These are phyloP conservation scores for Perkinsus chesapeaki DNA, from an alignment of 169 alveolate species.

Conservation along the genomic window DNA sequence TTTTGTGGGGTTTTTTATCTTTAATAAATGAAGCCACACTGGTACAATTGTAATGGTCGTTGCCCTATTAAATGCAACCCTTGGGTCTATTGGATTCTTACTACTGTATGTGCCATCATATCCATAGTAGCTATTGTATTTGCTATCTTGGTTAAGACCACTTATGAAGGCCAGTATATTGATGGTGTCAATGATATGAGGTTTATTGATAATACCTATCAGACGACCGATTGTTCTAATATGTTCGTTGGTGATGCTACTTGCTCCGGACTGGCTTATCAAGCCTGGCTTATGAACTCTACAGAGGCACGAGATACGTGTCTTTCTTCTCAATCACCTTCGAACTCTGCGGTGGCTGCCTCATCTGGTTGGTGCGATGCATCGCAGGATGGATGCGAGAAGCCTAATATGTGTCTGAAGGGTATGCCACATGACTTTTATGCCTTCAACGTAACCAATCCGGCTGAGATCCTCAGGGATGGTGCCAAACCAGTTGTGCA, in stretches of 20 bases:
- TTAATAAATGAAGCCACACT: neutral
- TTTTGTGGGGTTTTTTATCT: neutral
- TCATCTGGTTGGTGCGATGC: neutral
- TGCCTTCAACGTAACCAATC: neutral
- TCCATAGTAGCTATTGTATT: neutral
- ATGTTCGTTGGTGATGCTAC: slow-evolving; percentile 1
- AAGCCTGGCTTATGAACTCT: neutral
- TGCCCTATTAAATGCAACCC: neutral
- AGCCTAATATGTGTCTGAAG: neutral
- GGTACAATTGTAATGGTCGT: neutral
- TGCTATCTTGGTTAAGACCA: neutral
- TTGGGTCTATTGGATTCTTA: neutral
- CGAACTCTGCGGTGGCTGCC: neutral
- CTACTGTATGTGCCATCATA: neutral
- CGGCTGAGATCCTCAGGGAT: neutral
- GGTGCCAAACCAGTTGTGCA: neutral
- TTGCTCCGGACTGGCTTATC: neutral
- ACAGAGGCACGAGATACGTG: neutral
- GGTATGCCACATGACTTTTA: neutral
- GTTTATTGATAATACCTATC: neutral
- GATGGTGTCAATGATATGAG: neutral
- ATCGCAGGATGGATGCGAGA: neutral
- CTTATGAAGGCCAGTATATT: neutral
- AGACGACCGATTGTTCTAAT: neutral
- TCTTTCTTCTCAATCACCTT: neutral